phyloP scores from a whole-genome alignment of 345 rosid species.

The Eucalyptus brandiana region DNA sequence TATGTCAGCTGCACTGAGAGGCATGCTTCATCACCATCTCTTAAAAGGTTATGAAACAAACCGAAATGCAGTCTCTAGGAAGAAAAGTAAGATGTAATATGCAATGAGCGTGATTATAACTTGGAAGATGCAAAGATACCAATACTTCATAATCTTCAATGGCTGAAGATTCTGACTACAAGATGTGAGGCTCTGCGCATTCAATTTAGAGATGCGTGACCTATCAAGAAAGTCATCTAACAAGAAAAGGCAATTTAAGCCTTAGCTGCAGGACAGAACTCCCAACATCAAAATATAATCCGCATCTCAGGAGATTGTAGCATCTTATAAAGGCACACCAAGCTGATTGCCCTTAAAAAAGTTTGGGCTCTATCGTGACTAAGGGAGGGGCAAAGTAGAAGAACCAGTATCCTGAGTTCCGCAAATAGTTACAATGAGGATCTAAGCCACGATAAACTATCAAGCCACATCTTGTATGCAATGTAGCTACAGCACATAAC shows the following conservation, averaged over 20 bases:
- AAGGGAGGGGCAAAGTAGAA: not conserved
- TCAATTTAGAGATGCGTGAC: not conserved
- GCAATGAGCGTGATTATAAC: not conserved
- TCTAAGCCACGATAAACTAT: not conserved
- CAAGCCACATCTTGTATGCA: not conserved
- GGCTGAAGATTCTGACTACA: not conserved
- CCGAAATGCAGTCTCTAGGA: not conserved
- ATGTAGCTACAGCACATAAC: not conserved
- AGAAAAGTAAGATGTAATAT: not conserved
- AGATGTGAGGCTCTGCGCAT: not conserved
- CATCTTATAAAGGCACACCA: not conserved
- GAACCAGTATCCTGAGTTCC: not conserved
- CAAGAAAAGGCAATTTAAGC: not conserved
- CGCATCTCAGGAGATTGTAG: not conserved
- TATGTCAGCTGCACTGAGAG: constrained; percentile 58
- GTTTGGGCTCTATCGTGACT: not conserved
- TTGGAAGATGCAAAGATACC: not conserved
- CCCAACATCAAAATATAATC: not conserved
- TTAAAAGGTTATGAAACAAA: not conserved
- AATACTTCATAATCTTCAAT: not conserved
- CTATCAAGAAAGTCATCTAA: not conserved
- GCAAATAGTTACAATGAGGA: not conserved
- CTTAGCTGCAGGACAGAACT: not conserved
- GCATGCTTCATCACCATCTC: not conserved
- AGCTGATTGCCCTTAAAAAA: not conserved